Evolutionary conservation across 139 green algal species (phyloP).

Genomic region (Haematococcus lacustris): DNA sequence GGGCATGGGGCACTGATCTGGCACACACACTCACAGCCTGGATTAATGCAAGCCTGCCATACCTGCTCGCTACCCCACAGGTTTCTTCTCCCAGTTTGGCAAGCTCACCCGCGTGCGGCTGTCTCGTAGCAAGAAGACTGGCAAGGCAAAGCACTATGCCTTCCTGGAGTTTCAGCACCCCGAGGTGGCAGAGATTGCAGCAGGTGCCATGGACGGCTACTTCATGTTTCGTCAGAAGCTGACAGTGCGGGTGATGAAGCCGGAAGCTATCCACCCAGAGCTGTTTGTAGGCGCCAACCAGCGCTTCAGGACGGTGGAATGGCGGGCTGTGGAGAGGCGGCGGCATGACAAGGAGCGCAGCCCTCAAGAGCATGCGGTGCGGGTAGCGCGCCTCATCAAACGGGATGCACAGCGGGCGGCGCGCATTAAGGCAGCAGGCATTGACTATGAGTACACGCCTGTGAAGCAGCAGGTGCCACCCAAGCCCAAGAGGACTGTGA

Average conservation of each 20-base stretch:
- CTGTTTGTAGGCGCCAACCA: conserved; percentile 73
- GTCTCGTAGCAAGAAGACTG: conserved; percentile 55
- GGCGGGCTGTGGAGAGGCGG: conserved; percentile 64
- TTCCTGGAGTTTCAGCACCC: conserved; percentile 68
- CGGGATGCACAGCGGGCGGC: conserved; percentile 48
- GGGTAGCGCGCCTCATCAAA: conserved; percentile 30
- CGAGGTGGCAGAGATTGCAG: conserved; percentile 76
- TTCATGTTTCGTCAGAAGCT: conserved; percentile 77
- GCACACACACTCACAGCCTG: background rate
- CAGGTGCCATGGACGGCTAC: conserved; percentile 86
- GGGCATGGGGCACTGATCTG: background rate
- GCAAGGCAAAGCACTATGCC: conserved; percentile 53
- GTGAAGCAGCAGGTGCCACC: background rate
- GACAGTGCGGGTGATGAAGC: conserved; percentile 27
- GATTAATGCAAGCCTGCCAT: background rate
- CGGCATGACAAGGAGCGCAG: conserved; percentile 62
- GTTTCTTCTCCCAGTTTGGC: conserved; percentile 70
- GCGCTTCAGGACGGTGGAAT: conserved; percentile 67
- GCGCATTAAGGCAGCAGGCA: conserved; percentile 59
- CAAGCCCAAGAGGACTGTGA: background rate
- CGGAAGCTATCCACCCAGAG: conserved; percentile 45
- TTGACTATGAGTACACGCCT: conserved; percentile 73
- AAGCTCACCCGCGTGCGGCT: conserved; percentile 52
- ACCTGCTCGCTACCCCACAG: conserved; percentile 15
- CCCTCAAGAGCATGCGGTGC: conserved; percentile 37